Evolutionary conservation across 2,329 filamentous ascomycete genomes (phyloP), one percentile per base, ranked within the genome.

Genomic region (Coniochaeta sp.): DNA sequence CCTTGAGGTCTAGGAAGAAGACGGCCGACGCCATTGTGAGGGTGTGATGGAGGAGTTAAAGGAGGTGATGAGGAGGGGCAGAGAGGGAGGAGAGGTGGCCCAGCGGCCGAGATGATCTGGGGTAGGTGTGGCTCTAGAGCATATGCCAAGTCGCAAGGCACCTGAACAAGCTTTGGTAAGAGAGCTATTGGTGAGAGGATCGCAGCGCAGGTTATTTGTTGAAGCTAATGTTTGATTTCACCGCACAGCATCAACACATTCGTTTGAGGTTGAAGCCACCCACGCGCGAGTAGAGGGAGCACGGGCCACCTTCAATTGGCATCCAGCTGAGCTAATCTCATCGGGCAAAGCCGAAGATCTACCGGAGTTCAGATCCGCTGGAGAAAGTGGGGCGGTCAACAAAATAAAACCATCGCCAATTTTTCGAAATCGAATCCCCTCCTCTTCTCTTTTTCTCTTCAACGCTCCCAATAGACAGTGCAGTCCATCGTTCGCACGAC

Each of bases 1-100:
- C 94, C 90, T 99, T 99, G 61, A 99, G 81, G 72, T 99, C 94
- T 65, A 99, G 86, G 71, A 99, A 99, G 82, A 99, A 99, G 65
- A 99, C 70, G 58, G 94, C 94, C 55, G 94, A 99, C 62, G 94
- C 94, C 94, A 99, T 99, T 67, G 62, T 78, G 72, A 63, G 55
- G 26, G 49, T 32, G 49, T 55, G 45, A 59, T 52, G 57, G 54
- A 58, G 47, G n/a, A 5, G 3, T 10, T n/a, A 31, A 22, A 18
- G 42, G 49, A 35, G 51, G 60, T 51, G 56, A 57, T 57, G 58
- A 58, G 60, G 60, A 58, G 60, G 52, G 56, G 53, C 53, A 52
- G 51, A n/a, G n/a, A 24, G 5, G 38, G 9, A 24, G 38, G 38
- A 24, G 49, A 45, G 49, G 57, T 57, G 54, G 54, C 52, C 54